A percentile compares a stretch with the other conserved stretches of the same genome.
Evolutionary conservation across 179 eudicot species (phyloP).

Genomic region (Amaranthus tricolor): DNA sequence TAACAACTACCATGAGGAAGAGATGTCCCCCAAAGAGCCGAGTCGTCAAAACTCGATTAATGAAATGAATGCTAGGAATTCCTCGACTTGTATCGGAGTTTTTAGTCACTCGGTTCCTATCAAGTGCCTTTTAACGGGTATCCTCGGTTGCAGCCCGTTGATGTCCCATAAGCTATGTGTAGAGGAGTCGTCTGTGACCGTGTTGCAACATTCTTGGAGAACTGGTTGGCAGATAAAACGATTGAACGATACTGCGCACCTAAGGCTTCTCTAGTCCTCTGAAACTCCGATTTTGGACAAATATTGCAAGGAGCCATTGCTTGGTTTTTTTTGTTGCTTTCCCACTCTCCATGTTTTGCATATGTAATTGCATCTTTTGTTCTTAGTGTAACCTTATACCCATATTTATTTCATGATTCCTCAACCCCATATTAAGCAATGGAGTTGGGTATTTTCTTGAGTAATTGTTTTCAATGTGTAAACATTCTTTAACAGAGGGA

Average conservation of each 20-base stretch:
- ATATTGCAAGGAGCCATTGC: neutral
- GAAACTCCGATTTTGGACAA: neutral
- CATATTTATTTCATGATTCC: conserved; percentile 20
- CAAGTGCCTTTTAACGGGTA: conserved; percentile 79
- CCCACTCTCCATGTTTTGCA: conserved; percentile 23
- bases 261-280: conserved; percentile 62
- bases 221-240: conserved; percentile 94
- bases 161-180: conserved; percentile 70
- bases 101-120: conserved; percentile 84
- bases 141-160: conserved; percentile 80
- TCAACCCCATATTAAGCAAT: conserved; percentile 25
- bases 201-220: conserved; percentile 77
- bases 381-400: conserved; percentile 4
- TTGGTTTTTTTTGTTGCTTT: neutral
- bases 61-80: conserved; percentile 38
- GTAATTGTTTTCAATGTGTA: conserved; percentile 47
- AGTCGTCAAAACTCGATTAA: conserved; percentile 36
- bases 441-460: conserved; percentile 32
- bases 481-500: conserved; percentile 16
- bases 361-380: conserved; percentile 21
- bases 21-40: conserved; percentile 77
- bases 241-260: conserved; percentile 86
- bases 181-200: too few relatives aligned
- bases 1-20: conserved; percentile 72
- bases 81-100: conserved; percentile 62